Percentiles rank a stretch among this genome's conserved stretches.
These are phyloP conservation scores for Kluyveromyces marxianus DNA, from an alignment of 1,139 yeast species.

Conservation along the genomic window DNA sequence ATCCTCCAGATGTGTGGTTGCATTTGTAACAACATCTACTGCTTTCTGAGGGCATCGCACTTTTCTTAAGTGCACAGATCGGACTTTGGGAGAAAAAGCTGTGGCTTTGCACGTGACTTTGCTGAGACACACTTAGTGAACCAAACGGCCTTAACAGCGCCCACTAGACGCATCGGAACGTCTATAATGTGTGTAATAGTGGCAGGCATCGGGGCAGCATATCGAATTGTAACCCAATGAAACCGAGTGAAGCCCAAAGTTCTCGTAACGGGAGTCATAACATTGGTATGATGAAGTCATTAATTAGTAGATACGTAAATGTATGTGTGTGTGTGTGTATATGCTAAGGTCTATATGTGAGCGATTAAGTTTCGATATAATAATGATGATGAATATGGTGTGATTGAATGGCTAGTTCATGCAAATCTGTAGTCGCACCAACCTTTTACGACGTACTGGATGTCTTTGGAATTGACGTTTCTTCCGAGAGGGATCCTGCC, in stretches of 20 bases:
- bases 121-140: not conserved
- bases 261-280: not conserved
- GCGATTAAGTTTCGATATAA: too few relatives aligned
- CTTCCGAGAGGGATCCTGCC: conserved; percentile 21
- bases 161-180: not conserved
- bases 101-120: not conserved
- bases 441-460: conserved; percentile 31
- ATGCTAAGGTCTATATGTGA: too few relatives aligned
- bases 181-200: not conserved
- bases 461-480: conserved; percentile 11
- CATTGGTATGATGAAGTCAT: too few relatives aligned
- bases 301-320: too few relatives aligned
- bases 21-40: too few relatives aligned
- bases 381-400: too few relatives aligned
- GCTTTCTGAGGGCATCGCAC: too few relatives aligned
- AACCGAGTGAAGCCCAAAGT: not conserved
- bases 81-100: not conserved
- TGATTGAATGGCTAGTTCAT: conserved; percentile 8
- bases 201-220: not conserved
- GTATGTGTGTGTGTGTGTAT: too few relatives aligned
- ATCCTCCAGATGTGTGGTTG: too few relatives aligned
- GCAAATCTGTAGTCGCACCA: conserved; percentile 29
- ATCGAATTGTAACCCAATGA: too few relatives aligned
- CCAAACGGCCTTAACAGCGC: not conserved
- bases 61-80: not conserved